Conservation (phyloP, 768 basidiomycete genomes). For the Boletellus sp. region DNA sequence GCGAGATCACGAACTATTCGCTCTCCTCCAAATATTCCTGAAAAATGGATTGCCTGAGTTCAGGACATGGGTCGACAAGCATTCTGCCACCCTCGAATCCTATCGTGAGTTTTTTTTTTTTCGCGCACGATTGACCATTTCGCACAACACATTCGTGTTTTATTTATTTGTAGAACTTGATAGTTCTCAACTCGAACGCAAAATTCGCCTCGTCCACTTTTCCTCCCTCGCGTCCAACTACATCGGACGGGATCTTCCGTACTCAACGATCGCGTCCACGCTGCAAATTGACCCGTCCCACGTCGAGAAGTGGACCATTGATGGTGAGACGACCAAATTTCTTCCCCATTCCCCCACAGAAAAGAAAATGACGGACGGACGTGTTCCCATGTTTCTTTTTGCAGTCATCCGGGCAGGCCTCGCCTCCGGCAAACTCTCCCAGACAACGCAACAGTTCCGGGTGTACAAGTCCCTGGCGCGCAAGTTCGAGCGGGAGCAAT, state of each 20-base stretch:
- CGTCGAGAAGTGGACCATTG: slow-evolving; percentile 86
- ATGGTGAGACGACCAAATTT: slow-evolving; percentile 47
- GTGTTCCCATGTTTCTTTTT: not conserved
- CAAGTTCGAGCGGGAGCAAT: slow-evolving; percentile 73
- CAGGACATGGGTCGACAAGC: slow-evolving; percentile 51
- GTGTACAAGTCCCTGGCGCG: slow-evolving; percentile 73
- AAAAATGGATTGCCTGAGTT: slow-evolving; percentile 61
- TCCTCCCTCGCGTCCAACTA: slow-evolving; percentile 75
- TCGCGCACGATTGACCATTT: not conserved
- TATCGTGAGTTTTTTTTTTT: slow-evolving; percentile 44
- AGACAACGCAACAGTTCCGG: slow-evolving; percentile 68
- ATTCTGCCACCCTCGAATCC: slow-evolving; percentile 48
- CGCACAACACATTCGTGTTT: too few species aligned
- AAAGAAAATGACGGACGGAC: too few species aligned
- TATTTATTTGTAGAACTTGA: slow-evolving; percentile 46
- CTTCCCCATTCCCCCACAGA: too few species aligned
- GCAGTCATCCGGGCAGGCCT: slow-evolving; percentile 79
- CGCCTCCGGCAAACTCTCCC: slow-evolving; percentile 79
- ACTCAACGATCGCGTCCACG: slow-evolving; percentile 62
- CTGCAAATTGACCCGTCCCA: slow-evolving; percentile 61
- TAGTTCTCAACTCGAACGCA: slow-evolving; percentile 58
- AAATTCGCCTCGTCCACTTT: slow-evolving; percentile 75
- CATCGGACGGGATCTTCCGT: slow-evolving; percentile 69
- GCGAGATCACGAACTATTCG: slow-evolving; percentile 68
- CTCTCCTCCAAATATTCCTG: slow-evolving; percentile 74